Evolutionary conservation across 2,329 filamentous ascomycete genomes (phyloP).

Genomic region (Ambrosiella xylebori): DNA sequence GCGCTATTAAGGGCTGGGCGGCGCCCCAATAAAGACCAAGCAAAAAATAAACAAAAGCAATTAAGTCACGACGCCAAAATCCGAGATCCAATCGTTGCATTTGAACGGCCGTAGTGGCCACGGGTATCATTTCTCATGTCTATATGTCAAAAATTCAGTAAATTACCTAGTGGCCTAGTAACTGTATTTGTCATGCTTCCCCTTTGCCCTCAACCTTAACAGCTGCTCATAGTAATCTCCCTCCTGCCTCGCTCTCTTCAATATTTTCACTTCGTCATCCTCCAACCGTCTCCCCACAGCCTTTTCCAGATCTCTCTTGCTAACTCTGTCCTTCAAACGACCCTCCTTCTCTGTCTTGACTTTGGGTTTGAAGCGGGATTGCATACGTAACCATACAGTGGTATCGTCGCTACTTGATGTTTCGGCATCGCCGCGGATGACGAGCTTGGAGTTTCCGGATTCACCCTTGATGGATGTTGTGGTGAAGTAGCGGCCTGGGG

Average conservation of each 20-base stretch:
- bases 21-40: slow-evolving; percentile 15
- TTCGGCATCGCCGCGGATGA: slow-evolving; percentile 62
- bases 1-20: slow-evolving; percentile 39
- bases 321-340: slow-evolving; percentile 72
- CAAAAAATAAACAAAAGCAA: slow-evolving; percentile 5
- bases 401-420: slow-evolving; percentile 50
- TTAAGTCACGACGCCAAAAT: background rate
- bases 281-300: slow-evolving; percentile 58
- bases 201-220: slow-evolving; percentile 75
- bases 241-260: slow-evolving; percentile 70
- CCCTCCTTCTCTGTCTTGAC: slow-evolving; percentile 60
- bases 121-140: slow-evolving; percentile 3
- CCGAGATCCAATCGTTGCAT: background rate
- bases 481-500: slow-evolving; percentile 52
- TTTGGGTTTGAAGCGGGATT: slow-evolving; percentile 80
- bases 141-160: background rate
- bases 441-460: slow-evolving; percentile 33
- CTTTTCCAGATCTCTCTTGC: slow-evolving; percentile 66
- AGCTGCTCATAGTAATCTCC: slow-evolving; percentile 81
- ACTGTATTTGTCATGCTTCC: slow-evolving; percentile 75
- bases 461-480: slow-evolving; percentile 34
- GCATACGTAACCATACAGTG: slow-evolving; percentile 73
- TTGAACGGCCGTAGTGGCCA: background rate
- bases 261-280: slow-evolving; percentile 67
- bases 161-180: slow-evolving; percentile 3